A percentile compares a stretch with the other conserved stretches of the same genome.
These are phyloP conservation scores for Azolla pinnata DNA, from an alignment of 75 land plant genomes.

Conservation along the genomic window DNA sequence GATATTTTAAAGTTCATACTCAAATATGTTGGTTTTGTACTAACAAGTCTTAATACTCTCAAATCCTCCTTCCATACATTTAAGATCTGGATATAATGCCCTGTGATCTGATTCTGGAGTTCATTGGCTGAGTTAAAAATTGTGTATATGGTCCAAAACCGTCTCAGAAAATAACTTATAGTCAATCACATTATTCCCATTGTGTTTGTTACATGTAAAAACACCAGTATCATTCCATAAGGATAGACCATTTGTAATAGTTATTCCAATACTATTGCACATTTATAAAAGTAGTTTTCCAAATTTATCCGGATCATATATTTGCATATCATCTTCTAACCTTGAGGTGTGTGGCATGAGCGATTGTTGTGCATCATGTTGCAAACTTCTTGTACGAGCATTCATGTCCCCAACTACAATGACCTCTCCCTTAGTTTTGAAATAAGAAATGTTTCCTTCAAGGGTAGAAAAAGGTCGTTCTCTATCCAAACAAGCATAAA, in stretches of 20 bases:
- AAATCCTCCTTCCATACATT: not conserved
- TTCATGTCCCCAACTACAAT: not conserved
- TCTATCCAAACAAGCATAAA: slow-evolving; percentile 5
- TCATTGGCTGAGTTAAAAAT: not conserved
- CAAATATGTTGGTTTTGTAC: not conserved
- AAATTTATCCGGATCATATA: not conserved
- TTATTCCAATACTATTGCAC: slow-evolving; percentile 1
- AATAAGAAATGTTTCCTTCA: not conserved
- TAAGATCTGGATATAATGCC: not conserved
- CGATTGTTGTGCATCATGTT: not conserved
- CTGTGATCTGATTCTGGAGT: not conserved
- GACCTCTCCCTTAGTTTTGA: not conserved
- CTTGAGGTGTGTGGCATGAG: not conserved
- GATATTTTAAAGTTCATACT: not conserved
- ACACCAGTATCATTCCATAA: not conserved
- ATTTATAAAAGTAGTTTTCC: not conserved
- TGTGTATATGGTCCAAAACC: not conserved
- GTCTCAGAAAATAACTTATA: not conserved
- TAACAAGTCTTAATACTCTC: not conserved
- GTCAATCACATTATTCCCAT: not conserved
- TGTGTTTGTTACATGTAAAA: not conserved
- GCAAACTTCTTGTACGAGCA: not conserved
- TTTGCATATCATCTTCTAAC: not conserved
- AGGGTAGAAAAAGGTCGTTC: not conserved
- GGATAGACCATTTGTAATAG: not conserved